phyloP scores from a whole-genome alignment of 305 asterid genomes.

The Fraxinus sp. region DNA sequence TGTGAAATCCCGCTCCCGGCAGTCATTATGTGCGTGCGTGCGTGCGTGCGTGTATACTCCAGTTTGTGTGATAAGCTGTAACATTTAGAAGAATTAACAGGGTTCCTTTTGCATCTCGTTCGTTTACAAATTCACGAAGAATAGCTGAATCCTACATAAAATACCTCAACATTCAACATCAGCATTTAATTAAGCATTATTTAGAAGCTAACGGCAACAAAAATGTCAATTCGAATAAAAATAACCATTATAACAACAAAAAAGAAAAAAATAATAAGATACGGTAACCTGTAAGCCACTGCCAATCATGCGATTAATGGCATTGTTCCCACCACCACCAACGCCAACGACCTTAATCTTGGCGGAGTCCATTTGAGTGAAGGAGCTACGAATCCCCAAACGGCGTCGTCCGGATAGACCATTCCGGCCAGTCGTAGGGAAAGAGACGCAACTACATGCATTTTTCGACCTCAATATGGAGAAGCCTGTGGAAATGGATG shows the following conservation, averaged over 20 bases:
- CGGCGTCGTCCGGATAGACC: conserved; percentile 38
- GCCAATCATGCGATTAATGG: conserved; percentile 95
- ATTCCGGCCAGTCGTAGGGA: conserved; percentile 42
- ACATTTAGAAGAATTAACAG: neutral
- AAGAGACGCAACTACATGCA: conserved; percentile 32
- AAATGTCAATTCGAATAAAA: neutral
- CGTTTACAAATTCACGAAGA: neutral
- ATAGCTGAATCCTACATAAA: neutral
- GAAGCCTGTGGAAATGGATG: conserved; percentile 35
- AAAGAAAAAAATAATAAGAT: neutral
- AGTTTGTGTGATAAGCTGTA: neutral
- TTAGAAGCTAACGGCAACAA: neutral
- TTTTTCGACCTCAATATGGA: conserved; percentile 43
- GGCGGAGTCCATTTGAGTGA: conserved; percentile 64
- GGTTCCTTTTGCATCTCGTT: neutral
- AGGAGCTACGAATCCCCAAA: conserved; percentile 52
- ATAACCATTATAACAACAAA: neutral
- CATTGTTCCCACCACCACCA: conserved; percentile 98
- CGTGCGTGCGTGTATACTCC: neutral
- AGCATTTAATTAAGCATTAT: neutral
- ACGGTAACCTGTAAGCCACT: conserved; percentile 75
- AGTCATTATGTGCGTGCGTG: neutral
- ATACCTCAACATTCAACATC: neutral
- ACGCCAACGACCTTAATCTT: conserved; percentile 92
- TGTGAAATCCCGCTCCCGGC: neutral